Evolutionary conservation across 257 asterid genomes (phyloP).

Genomic region (Handroanthus guayacan): DNA sequence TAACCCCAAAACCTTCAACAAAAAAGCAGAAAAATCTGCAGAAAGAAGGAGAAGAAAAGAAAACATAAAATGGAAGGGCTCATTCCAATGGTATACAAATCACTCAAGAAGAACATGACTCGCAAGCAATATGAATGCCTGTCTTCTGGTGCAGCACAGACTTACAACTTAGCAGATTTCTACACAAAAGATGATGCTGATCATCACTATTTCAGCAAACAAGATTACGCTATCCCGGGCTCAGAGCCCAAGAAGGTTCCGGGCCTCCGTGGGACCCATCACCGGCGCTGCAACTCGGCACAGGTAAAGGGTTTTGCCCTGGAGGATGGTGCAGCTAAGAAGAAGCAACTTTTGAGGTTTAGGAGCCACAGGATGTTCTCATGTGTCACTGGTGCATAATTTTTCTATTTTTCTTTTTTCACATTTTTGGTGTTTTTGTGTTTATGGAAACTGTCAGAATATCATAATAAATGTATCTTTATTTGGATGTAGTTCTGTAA

Average conservation of each 20-base stretch:
- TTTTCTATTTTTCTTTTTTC: not conserved
- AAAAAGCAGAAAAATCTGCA: not conserved
- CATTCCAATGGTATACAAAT: constrained; percentile 68
- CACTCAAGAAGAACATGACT: constrained; percentile 58
- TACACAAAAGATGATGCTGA: constrained; percentile 37
- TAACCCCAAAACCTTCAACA: not conserved
- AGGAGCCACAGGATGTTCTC: constrained; percentile 65
- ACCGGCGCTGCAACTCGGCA: constrained; percentile 56
- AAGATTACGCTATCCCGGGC: constrained; percentile 1
- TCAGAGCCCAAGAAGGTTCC: constrained; percentile 18
- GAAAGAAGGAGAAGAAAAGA: not conserved
- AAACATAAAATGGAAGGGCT: constrained; percentile 67
- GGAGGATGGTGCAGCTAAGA: constrained; percentile 32
- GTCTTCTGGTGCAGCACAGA: constrained; percentile 46
- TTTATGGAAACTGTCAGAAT: not conserved
- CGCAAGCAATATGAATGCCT: constrained; percentile 66
- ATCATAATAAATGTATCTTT: not conserved
- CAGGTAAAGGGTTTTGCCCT: constrained; percentile 39
- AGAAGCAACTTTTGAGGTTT: constrained; percentile 57
- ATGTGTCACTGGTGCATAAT: constrained; percentile 60
- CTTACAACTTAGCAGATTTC: constrained; percentile 54
- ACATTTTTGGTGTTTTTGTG: not conserved
- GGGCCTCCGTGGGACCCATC: constrained; percentile 33
- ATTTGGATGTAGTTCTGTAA: constrained; percentile 27
- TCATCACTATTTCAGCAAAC: constrained; percentile 2